Evolutionary conservation across 768 basidiomycete species (phyloP), one percentile per base, ranked within the genome.

Genomic region (Rhizopogon vulgaris): DNA sequence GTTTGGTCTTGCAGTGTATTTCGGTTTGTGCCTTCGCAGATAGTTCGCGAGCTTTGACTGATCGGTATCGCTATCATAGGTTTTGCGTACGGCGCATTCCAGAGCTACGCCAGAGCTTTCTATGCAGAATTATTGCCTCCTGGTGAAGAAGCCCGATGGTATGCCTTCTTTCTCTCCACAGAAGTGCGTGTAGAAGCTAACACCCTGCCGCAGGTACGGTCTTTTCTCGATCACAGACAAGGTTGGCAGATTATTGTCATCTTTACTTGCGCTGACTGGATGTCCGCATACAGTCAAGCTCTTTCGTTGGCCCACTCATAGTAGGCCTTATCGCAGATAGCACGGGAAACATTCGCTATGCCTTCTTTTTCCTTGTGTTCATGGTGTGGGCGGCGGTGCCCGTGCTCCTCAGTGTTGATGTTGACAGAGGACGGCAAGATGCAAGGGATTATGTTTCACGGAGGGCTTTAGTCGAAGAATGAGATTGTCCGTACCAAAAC

Each of bases 141-240:
- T 2, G 85, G 88, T 0, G 90, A 96, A 67, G 91, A 94, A 68
- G 93, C 93, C 2, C 73, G 91, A 51, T 97, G 91, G 87, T 91
- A 69, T 53, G 77, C 61, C 7, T 15, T 28, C 32, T 48, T 49
- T 43, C 32, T 48, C 48, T 43, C 28, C 3, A 37, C 14, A 6
- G 7, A 5, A 15, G 48, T 39, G 17, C 32, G 17, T 15, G 10
- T 25, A 18, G 9, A 10, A 51, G 41, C 15, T 53, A 24, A 40
- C 37, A 17, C 40, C 25, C 3, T 37, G 34, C 36, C 7, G 1
- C 25, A 76, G 75, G 76, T 84, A 86, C 56, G 87, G 83, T 2
- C 69, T 97, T 32, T 96, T 87, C 68, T 87, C 87, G 14, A 93
- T 97, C 58, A 95, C 93, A 0, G 90, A 92, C 71, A 91, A 93